Percentiles rank a stretch among this genome's conserved stretches.
Conservation (phyloP, 148 eudicot genomes). For the Camellia granthamiana region DNA sequence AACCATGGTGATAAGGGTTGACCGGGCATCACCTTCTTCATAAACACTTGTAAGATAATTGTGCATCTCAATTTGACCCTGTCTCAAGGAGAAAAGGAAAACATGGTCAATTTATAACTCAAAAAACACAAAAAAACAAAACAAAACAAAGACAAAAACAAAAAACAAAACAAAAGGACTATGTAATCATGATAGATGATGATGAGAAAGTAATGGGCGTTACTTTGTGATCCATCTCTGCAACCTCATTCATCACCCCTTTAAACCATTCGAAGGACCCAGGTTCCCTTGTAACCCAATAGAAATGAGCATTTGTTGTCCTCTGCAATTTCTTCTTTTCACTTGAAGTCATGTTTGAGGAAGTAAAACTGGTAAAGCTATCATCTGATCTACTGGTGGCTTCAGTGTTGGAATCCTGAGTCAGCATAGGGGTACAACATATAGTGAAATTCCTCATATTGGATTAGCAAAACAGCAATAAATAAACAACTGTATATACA, state of each 20-base stretch:
- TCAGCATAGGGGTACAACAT: constrained; percentile 14
- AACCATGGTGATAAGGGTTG: constrained; percentile 88
- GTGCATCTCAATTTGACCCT: constrained; percentile 98
- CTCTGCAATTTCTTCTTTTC: constrained; percentile 55
- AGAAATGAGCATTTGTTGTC: constrained; percentile 75
- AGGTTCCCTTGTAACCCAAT: constrained; percentile 93
- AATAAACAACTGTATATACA: background rate
- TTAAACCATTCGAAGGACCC: constrained; percentile 98
- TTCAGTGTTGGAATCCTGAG: constrained; percentile 75
- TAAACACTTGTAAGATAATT: constrained; percentile 93
- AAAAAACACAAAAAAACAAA: background rate
- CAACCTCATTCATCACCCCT: constrained; percentile 97
- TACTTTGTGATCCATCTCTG: constrained; percentile 91
- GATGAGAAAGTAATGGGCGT: background rate
- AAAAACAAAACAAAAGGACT: background rate
- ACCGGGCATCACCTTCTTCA: constrained; percentile 97
- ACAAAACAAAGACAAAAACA: no score
- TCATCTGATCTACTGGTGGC: constrained; percentile 65
- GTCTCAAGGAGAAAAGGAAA: constrained; percentile 12
- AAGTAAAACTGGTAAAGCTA: constrained; percentile 66
- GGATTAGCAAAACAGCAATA: background rate
- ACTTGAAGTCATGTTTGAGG: constrained; percentile 48
- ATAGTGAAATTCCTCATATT: background rate
- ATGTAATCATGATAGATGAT: background rate
- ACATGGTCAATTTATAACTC: background rate